Conservation (phyloP, 306 rosid genomes). For the Begonia peltatifolia region DNA sequence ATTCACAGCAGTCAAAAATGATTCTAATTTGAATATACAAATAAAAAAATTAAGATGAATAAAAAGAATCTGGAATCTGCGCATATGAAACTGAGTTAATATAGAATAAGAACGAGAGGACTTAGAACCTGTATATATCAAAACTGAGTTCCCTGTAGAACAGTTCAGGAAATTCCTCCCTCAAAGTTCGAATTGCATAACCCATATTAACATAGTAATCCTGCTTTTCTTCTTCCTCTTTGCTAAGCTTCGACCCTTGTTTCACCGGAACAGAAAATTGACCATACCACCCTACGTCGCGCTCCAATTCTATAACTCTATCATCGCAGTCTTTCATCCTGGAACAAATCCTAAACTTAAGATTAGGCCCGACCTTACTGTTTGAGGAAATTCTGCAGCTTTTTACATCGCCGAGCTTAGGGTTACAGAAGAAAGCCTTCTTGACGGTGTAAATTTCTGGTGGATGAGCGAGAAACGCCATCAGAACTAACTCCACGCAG, state of each 20-base stretch:
- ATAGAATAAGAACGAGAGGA: not conserved
- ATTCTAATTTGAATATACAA: too few species aligned
- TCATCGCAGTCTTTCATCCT: slow-evolving; percentile 6
- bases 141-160: slow-evolving; percentile 58
- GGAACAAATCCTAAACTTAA: slow-evolving; percentile 19
- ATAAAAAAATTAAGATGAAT: too few species aligned
- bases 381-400: slow-evolving; percentile 19
- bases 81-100: not conserved
- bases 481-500: slow-evolving; percentile 8
- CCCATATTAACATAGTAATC: slow-evolving; percentile 67
- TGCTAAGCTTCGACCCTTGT: slow-evolving; percentile 44
- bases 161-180: slow-evolving; percentile 69
- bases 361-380: slow-evolving; percentile 17
- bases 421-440: slow-evolving; percentile 12
- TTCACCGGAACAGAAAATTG: slow-evolving; percentile 55
- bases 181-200: slow-evolving; percentile 60
- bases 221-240: slow-evolving; percentile 67
- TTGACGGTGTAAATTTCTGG: slow-evolving; percentile 22
- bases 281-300: slow-evolving; percentile 25
- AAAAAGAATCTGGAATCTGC: too few species aligned
- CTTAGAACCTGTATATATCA: slow-evolving; percentile 49
- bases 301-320: slow-evolving; percentile 21
- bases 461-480: slow-evolving; percentile 47
- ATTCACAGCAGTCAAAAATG: slow-evolving; percentile 2
- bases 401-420: slow-evolving; percentile 24